Conservation (phyloP, 1,139 yeast genomes). For the Kodamaea alishanica region DNA sequence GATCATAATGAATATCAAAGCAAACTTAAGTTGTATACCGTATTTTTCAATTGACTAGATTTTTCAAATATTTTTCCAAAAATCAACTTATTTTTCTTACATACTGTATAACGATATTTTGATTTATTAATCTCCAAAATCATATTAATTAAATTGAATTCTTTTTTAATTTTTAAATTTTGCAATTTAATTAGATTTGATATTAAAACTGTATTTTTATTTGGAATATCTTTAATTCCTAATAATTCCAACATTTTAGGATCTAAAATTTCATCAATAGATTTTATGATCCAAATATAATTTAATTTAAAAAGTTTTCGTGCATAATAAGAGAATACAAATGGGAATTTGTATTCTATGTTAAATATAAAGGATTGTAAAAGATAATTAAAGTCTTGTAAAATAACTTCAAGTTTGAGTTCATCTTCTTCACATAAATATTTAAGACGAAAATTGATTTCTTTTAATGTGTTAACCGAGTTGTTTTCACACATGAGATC, state of each 20-base stretch:
- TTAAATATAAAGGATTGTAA: slow-evolving; percentile 27
- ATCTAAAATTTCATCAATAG: slow-evolving; percentile 12
- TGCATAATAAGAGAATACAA: slow-evolving; percentile 37
- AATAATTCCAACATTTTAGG: slow-evolving; percentile 3
- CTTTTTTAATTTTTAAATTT: slow-evolving; percentile 5
- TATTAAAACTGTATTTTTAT: slow-evolving; percentile 5
- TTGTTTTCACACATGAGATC: slow-evolving; percentile 12
- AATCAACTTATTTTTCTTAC: background rate
- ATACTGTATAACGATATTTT: slow-evolving; percentile 1
- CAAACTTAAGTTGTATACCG: slow-evolving; percentile 2
- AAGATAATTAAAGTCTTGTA: slow-evolving; percentile 25
- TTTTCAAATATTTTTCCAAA: no score
- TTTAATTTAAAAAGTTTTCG: slow-evolving; percentile 26
- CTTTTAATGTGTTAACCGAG: no score
- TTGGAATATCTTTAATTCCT: background rate
- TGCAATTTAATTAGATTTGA: slow-evolving; percentile 12
- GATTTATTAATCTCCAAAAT: slow-evolving; percentile 9
- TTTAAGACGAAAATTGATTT: no score
- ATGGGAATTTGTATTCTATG: slow-evolving; percentile 31
- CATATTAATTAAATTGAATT: slow-evolving; percentile 11
- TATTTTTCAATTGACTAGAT: slow-evolving; percentile 1
- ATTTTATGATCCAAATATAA: slow-evolving; percentile 16
- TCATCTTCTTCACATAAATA: no score
- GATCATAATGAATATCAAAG: no score
- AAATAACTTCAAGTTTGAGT: no score